Conservation (phyloP, 352 stramenopile genomes). For the Pythium pectinolyticum region DNA sequence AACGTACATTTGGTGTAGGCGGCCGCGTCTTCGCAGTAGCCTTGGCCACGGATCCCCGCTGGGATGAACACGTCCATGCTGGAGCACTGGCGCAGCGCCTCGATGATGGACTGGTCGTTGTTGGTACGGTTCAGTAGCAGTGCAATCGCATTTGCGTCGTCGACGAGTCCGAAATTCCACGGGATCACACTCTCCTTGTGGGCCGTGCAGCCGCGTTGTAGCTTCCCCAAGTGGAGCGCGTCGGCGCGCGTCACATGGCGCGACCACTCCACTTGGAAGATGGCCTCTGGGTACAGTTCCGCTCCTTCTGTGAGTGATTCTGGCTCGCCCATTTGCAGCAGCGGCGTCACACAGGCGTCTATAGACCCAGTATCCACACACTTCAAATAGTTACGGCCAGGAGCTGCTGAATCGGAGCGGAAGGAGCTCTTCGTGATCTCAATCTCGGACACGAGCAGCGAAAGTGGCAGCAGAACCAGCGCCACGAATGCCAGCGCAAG, state of each 20-base stretch:
- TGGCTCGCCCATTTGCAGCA: conserved; percentile 8
- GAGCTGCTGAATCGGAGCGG: neutral
- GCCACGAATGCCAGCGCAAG: neutral
- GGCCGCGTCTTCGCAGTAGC: conserved; percentile 71
- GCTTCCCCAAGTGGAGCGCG: conserved; percentile 46
- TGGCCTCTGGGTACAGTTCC: conserved; percentile 15
- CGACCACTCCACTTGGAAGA: conserved; percentile 24
- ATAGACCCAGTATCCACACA: neutral
- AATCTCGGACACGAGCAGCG: conserved; percentile 2
- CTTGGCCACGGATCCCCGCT: conserved; percentile 36
- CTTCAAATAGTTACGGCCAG: neutral
- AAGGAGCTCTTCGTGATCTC: neutral
- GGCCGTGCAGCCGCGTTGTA: conserved; percentile 48
- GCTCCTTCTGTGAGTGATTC: neutral
- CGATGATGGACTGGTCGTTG: conserved; percentile 34
- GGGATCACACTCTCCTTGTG: conserved; percentile 54
- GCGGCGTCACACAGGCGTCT: neutral
- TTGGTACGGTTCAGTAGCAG: conserved; percentile 25
- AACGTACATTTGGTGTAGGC: conserved; percentile 62
- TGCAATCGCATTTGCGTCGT: neutral
- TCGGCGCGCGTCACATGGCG: conserved; percentile 25
- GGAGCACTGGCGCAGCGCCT: conserved; percentile 52
- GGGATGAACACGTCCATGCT: conserved; percentile 73
- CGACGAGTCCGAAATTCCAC: conserved; percentile 33
- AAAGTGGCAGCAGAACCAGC: conserved; percentile 1